These are phyloP conservation scores for Trichoderma oligosporum DNA, from an alignment of 2,329 filamentous ascomycete genomes.

Conservation along the genomic window DNA sequence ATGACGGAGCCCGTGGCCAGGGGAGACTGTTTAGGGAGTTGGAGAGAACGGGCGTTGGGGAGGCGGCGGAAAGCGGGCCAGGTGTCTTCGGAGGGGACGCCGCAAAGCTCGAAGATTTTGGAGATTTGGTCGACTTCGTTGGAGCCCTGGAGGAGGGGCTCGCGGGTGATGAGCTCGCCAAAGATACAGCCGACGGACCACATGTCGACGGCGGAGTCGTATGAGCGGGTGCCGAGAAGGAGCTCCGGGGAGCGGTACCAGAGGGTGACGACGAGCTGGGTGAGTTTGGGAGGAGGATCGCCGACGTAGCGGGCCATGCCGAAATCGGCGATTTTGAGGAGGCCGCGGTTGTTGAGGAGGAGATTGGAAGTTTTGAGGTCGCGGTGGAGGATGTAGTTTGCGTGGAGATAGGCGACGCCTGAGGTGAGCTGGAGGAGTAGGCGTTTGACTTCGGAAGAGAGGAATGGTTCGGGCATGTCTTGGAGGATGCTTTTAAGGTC, in stretches of 20 bases:
- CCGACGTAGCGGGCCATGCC: conserved; percentile 93
- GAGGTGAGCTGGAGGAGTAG: conserved; percentile 77
- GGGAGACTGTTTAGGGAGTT: conserved; percentile 53
- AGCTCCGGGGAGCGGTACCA: conserved; percentile 96
- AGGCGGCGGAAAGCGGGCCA: conserved; percentile 88
- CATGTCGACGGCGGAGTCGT: conserved; percentile 78
- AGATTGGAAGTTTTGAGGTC: conserved; percentile 94
- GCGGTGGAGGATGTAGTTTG: conserved; percentile 85
- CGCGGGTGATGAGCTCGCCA: conserved; percentile 78
- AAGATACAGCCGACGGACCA: conserved; percentile 98
- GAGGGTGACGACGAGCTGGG: conserved; percentile 89
- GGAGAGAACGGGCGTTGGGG: conserved; percentile 78
- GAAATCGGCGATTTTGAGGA: conserved; percentile 95
- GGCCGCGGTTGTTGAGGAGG: conserved; percentile 89
- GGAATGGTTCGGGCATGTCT: conserved; percentile 90
- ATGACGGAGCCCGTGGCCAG: conserved; percentile 51
- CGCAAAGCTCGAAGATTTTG: conserved; percentile 85
- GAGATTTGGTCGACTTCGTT: conserved; percentile 91
- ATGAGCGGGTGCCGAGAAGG: conserved; percentile 72
- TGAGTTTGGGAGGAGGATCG: conserved; percentile 73
- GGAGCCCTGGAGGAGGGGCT: conserved; percentile 78
- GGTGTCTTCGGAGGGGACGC: conserved; percentile 72
- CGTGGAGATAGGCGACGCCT: conserved; percentile 81
- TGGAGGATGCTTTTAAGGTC: conserved; percentile 90
- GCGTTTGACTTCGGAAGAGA: conserved; percentile 88